Conservation (phyloP, 345 rosid species). For the Trapa bicornis region DNA sequence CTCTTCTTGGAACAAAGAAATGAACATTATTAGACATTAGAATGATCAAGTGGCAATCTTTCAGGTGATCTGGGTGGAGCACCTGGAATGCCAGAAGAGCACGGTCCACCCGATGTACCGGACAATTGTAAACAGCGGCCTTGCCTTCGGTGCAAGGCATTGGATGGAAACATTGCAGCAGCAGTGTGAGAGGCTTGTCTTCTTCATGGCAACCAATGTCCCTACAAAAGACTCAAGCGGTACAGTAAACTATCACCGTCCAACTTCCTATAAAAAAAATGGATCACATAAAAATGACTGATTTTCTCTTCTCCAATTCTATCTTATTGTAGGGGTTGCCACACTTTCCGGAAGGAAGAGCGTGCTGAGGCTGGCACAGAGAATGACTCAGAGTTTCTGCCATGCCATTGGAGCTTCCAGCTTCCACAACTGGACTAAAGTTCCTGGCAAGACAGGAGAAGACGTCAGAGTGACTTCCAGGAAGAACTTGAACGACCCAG, state of each 20-base stretch:
- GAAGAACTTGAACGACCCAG: constrained; percentile 86
- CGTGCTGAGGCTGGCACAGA: constrained; percentile 74
- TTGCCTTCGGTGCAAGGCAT: constrained; percentile 90
- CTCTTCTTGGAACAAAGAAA: no score
- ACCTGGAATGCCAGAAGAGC: constrained; percentile 67
- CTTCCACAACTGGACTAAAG: constrained; percentile 78
- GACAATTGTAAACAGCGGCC: constrained; percentile 61
- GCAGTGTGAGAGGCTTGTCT: constrained; percentile 85
- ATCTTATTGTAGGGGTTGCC: constrained; percentile 46
- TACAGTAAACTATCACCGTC: constrained; percentile 8
- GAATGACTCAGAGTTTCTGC: constrained; percentile 79
- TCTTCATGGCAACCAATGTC: constrained; percentile 98
- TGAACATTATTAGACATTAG: background rate
- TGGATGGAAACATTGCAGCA: constrained; percentile 81
- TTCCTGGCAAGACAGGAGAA: constrained; percentile 77
- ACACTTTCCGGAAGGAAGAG: constrained; percentile 95
- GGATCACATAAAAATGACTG: background rate
- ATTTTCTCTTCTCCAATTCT: background rate
- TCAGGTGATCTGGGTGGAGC: constrained; percentile 96
- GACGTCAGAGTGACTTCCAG: constrained; percentile 82
- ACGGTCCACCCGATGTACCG: constrained; percentile 70
- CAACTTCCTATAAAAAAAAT: no score
- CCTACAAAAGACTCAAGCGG: constrained; percentile 96
- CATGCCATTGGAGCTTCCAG: constrained; percentile 92
- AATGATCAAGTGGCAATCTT: background rate